Conservation (phyloP, 1,284 basidiomycete species). For the Vanrija sp. region DNA sequence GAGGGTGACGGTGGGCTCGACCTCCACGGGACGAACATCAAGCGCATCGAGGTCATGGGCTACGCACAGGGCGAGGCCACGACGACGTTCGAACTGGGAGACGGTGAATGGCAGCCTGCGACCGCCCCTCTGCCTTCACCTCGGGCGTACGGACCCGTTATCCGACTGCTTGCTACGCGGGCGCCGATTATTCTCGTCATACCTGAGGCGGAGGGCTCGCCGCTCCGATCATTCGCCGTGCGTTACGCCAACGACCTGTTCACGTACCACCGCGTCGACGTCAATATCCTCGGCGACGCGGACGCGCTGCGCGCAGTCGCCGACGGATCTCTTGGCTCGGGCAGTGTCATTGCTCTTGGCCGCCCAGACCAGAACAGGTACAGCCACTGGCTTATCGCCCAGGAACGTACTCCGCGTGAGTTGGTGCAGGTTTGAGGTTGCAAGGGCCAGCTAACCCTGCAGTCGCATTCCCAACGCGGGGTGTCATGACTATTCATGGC, state of each 20-base stretch:
- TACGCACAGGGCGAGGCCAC: background rate
- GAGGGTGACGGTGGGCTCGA: slow-evolving; percentile 9
- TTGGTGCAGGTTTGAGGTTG: background rate
- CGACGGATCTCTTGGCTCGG: slow-evolving; percentile 36
- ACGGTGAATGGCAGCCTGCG: background rate
- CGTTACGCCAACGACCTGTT: slow-evolving; percentile 65
- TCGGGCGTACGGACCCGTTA: slow-evolving; percentile 58
- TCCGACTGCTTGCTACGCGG: slow-evolving; percentile 58
- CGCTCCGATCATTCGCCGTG: slow-evolving; percentile 54
- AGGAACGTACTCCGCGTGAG: slow-evolving; percentile 31
- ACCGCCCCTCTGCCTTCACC: slow-evolving; percentile 7
- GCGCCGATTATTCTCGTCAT: slow-evolving; percentile 59
- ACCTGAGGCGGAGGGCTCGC: slow-evolving; percentile 29
- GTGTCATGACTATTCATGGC: slow-evolving; percentile 28
- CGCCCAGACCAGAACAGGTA: slow-evolving; percentile 41
- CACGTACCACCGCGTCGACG: slow-evolving; percentile 65
- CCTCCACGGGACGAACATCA: slow-evolving; percentile 33
- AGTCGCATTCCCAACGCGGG: slow-evolving; percentile 42
- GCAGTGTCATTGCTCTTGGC: slow-evolving; percentile 58
- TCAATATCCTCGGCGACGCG: slow-evolving; percentile 56
- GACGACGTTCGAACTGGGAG: background rate
- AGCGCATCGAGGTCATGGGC: slow-evolving; percentile 23
- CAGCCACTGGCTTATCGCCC: slow-evolving; percentile 26
- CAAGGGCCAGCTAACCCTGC: background rate
- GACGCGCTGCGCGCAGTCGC: slow-evolving; percentile 45